Percentiles rank a stretch among this genome's conserved stretches.
These are phyloP conservation scores for Desmodesmus armatus DNA, from an alignment of 139 green algal genomes.

Conservation along the genomic window DNA sequence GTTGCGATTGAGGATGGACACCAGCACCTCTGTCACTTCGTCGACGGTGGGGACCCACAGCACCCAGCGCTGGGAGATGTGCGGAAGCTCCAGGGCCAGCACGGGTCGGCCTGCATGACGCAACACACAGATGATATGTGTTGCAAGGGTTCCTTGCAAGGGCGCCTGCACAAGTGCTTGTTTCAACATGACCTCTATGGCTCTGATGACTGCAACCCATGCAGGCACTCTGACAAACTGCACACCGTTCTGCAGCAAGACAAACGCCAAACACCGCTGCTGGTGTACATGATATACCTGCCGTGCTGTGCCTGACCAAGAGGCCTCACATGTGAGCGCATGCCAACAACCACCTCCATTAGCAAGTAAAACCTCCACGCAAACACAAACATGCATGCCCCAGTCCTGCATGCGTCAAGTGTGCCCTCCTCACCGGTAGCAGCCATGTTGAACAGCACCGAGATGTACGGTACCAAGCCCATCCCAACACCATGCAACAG, in stretches of 20 bases:
- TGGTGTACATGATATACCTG: too few relatives aligned
- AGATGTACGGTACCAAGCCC: slow-evolving; percentile 57
- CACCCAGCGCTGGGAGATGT: slow-evolving; percentile 63
- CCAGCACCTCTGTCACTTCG: slow-evolving; percentile 39
- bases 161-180: too few relatives aligned
- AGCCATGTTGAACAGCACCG: slow-evolving; percentile 55
- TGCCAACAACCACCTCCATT: too few relatives aligned
- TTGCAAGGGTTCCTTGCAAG: too few relatives aligned
- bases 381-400: background rate
- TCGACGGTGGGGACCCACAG: slow-evolving; percentile 44
- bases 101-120: slow-evolving; percentile 40
- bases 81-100: slow-evolving; percentile 53
- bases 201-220: too few relatives aligned
- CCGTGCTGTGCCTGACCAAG: too few relatives aligned
- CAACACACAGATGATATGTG: too few relatives aligned
- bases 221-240: too few relatives aligned
- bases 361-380: background rate
- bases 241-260: too few relatives aligned
- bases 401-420: background rate
- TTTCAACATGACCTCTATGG: background rate
- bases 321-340: too few relatives aligned
- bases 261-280: too few relatives aligned
- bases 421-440: slow-evolving; percentile 52
- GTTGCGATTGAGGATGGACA: slow-evolving; percentile 21
- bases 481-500: slow-evolving; percentile 43